A percentile compares a stretch with the other conserved stretches of the same genome.
phyloP scores from a whole-genome alignment of 1,284 basidiomycete species.

The Singerocomus rubriflavus region DNA sequence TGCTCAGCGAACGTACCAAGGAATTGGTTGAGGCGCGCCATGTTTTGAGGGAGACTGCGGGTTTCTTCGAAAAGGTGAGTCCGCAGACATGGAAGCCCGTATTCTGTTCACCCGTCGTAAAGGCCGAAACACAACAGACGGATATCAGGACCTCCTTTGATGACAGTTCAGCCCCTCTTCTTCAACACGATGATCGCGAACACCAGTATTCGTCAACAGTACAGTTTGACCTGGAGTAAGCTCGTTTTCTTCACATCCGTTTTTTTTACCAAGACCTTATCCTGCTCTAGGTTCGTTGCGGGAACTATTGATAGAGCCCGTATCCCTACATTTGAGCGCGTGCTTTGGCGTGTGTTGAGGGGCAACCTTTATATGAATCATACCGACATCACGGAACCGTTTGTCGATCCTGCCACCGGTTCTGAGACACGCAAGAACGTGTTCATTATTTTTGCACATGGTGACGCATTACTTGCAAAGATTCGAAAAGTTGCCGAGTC shows the following conservation, averaged over 20 bases:
- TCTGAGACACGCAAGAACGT: conserved; percentile 93
- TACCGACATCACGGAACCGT: conserved; percentile 92
- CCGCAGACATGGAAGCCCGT: background rate
- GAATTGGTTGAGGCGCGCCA: conserved; percentile 92
- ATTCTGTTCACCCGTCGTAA: conserved; percentile 10
- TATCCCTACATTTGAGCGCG: conserved; percentile 93
- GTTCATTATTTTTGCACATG: conserved; percentile 99
- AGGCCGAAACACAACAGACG: conserved; percentile 80
- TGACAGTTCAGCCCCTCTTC: conserved; percentile 86
- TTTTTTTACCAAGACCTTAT: conserved; percentile 4
- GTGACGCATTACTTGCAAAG: conserved; percentile 89
- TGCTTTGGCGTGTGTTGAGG: conserved; percentile 96
- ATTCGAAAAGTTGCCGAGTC: conserved; percentile 98
- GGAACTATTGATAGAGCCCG: conserved; percentile 95
- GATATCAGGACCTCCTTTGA: conserved; percentile 91
- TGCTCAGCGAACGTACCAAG: conserved; percentile 80
- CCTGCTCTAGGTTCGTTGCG: conserved; percentile 74
- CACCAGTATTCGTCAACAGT: conserved; percentile 54
- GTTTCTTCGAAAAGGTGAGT: conserved; percentile 88
- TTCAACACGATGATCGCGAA: conserved; percentile 89
- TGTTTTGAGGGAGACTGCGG: conserved; percentile 93
- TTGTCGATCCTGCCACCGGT: conserved; percentile 82
- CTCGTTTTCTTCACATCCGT: conserved; percentile 4
- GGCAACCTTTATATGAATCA: conserved; percentile 99
- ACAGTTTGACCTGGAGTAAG: conserved; percentile 86